Percentiles rank a stretch among this genome's conserved stretches.
Evolutionary conservation across 441 rosid species (phyloP).

Genomic region (Syzygium malaccense): DNA sequence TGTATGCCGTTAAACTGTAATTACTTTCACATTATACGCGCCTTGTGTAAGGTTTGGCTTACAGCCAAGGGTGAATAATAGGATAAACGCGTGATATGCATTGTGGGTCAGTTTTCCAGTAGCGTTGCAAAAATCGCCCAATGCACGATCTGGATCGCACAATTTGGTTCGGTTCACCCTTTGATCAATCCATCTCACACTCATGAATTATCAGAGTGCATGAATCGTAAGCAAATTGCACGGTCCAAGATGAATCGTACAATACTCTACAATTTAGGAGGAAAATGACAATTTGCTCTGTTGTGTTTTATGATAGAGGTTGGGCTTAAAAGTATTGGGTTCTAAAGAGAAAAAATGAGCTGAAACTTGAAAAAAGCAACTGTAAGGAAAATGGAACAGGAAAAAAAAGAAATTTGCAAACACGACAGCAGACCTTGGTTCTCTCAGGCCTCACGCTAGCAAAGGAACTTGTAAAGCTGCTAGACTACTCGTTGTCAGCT

Average conservation of each 20-base stretch:
- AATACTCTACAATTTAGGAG: neutral
- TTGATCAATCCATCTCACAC: neutral
- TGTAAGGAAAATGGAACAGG: neutral
- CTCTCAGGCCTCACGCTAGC: neutral
- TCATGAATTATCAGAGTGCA: neutral
- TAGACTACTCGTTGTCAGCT: neutral
- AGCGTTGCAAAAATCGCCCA: neutral
- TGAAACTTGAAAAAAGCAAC: neutral
- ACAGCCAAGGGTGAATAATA: neutral
- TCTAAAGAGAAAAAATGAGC: neutral
- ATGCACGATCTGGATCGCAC: neutral
- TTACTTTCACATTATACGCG: neutral
- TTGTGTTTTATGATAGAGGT: neutral
- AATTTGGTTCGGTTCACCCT: neutral
- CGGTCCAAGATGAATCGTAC: neutral
- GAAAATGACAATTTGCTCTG: neutral
- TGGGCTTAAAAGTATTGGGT: neutral
- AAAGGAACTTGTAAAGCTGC: neutral
- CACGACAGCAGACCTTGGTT: neutral
- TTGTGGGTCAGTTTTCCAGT: neutral
- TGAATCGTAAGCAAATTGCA: neutral
- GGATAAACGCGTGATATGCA: neutral
- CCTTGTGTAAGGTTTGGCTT: neutral
- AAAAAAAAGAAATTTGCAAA: neutral
- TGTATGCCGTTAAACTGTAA: neutral